These are phyloP conservation scores for Lepidopterella palustris DNA, from an alignment of 495 filamentous ascomycete species.

Conservation along the genomic window DNA sequence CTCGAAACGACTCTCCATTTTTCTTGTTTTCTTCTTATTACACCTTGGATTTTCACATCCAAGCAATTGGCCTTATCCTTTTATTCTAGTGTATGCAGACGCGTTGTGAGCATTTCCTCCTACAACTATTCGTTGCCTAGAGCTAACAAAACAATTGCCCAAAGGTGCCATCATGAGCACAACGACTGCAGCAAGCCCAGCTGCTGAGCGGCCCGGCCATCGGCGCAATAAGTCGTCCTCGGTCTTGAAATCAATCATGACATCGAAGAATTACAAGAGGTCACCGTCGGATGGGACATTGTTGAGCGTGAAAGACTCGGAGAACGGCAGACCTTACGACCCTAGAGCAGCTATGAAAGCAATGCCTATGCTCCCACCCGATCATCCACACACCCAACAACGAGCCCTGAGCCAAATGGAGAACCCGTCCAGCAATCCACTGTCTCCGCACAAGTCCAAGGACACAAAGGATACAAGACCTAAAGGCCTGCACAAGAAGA, in stretches of 20 bases:
- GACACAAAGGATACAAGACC: slow-evolving; percentile 26
- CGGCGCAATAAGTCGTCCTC: slow-evolving; percentile 47
- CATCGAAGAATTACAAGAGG: slow-evolving; percentile 47
- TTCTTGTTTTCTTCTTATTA: not conserved
- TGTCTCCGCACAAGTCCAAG: slow-evolving; percentile 34
- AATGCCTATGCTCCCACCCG: slow-evolving; percentile 23
- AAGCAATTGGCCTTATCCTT: not conserved
- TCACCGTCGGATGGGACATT: slow-evolving; percentile 37
- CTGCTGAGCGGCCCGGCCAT: slow-evolving; percentile 14
- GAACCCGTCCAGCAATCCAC: slow-evolving; percentile 8
- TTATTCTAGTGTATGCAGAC: not conserved
- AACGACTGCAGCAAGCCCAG: not conserved
- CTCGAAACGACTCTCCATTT: not conserved
- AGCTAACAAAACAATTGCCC: not conserved
- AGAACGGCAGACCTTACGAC: slow-evolving; percentile 24
- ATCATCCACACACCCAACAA: slow-evolving; percentile 23
- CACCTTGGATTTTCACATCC: not conserved
- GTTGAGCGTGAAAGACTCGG: slow-evolving; percentile 25
- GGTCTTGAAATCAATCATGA: slow-evolving; percentile 53
- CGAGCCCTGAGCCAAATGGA: slow-evolving; percentile 18
- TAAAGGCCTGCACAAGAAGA: slow-evolving; percentile 53
- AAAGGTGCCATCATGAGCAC: not conserved
- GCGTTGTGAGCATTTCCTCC: not conserved
- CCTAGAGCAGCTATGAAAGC: slow-evolving; percentile 12
- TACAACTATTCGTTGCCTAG: not conserved